Base-by-base conservation (phyloP, 2,329 filamentous ascomycete species). In the Alternaria sp. region DNA sequence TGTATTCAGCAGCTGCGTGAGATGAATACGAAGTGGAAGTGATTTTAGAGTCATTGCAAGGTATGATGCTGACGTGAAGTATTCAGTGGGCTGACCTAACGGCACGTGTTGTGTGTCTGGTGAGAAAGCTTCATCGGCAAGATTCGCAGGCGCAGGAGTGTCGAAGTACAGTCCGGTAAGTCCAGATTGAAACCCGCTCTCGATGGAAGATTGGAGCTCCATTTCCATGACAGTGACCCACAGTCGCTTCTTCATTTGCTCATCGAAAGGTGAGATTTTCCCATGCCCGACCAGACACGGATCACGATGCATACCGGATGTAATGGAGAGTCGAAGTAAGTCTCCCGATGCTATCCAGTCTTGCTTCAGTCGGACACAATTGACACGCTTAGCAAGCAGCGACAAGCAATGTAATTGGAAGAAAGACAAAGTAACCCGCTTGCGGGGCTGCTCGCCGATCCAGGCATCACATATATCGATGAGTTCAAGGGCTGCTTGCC, bases 161-260 rank as follows among this genome's bases (percentile, higher is more conserved):
- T 88, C 85, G 59, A 84, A 85, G 40, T 85, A 82, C 2, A 81
- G 62, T 2, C 71, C 70, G 48, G 74, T 79, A 1, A 79, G 71
- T 1, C 78, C 74, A 5, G 81, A 79, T 3, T 84, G 81, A 76
- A 88, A 84, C 1, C 86, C 86, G 12, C 81, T 80, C 62, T 87
- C 85, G 14, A 87, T 74, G 1, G 85, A 84, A 0, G 84, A 80
- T 65, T 87, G 85, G 2, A 87, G 71, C 57, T 88, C 86, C 27
- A 88, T 73, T 65, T 88, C 85, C 10, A 85, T 74, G 10, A 87
- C 84, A 1, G 86, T 86, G 2, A 79, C 80, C 86, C 86, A 89
- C 3, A 89, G 74, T 44, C 86, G 80, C 54, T 84, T 80, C 53
- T 86, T 82, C 81, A 86, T 83, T 59, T 85, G 83, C 54, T 83